Evolutionary conservation across 768 basidiomycete genomes (phyloP), one percentile per base, ranked within the genome.

Genomic region (Suillus subluteus): DNA sequence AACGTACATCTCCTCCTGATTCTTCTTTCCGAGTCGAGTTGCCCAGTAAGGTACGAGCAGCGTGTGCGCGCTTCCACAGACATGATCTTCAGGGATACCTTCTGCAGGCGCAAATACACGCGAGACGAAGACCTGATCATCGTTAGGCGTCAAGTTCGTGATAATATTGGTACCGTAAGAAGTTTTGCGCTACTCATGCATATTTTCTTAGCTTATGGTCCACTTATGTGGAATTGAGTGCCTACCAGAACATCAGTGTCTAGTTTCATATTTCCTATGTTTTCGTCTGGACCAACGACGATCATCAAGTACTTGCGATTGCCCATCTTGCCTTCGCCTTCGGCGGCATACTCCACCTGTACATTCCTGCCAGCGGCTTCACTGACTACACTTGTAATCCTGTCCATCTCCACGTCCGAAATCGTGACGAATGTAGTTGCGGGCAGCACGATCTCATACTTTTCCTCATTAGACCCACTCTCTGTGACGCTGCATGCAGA

Each of bases 1-100:
- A 6, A 84, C 84, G n/a, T 70, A 69, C 37, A 84, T 77, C 64
- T 80, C 76, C 26, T 52, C 50, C 50, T 15, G 54, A 35, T 35
- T 21, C 11, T 18, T 35, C 41, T 78, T 77, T 6, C 75, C 70
- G 6, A 69, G 59, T n/a, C 48, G 41, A 9, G 63, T 67, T 26
- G 76, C 77, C 83, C 86, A 88, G 66, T 87, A 87, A 3, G 86
- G 86, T 2, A 71, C 77, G 43, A 85, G 65, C 46, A 87, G 63
- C 56, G 81, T 81, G 68, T 88, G 87, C 0, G 86, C 84, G 44
- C 83, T 83, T 16, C 86, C 87, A 66, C 85, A 87, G 9, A 86
- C 86, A 21, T 76, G 79, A 66, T 87, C 86, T 74, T 87, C 86
- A 5, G 76, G 76, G 21, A 62, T 73, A 70, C 64, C 68, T 9